Conservation (phyloP, 768 basidiomycete species). For the Neoboletus brunneissimus region DNA sequence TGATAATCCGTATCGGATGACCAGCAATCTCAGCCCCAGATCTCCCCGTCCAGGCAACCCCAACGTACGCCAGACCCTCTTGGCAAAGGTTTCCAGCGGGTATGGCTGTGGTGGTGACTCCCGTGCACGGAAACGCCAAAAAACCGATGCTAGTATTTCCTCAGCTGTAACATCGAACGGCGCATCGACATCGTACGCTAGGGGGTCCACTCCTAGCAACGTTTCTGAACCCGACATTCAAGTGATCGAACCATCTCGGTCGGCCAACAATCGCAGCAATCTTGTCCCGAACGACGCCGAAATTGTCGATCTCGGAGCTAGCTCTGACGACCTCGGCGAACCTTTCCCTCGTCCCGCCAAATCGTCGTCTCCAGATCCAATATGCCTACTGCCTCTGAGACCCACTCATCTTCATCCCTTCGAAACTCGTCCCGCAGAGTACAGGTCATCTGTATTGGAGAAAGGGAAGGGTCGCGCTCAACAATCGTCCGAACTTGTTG, state of each 20-base stretch:
- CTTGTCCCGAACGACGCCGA: constrained; percentile 15
- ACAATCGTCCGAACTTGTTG: constrained; percentile 7
- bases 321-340: constrained; percentile 24
- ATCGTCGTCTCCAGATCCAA: constrained; percentile 28
- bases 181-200: constrained; percentile 1
- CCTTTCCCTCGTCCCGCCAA: constrained; percentile 11
- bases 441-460: neutral
- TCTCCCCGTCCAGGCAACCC: constrained; percentile 20
- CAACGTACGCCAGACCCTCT: constrained; percentile 18
- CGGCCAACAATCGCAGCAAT: neutral
- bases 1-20: constrained; percentile 13
- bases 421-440: constrained; percentile 17
- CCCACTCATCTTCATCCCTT: constrained; percentile 21
- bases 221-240: constrained; percentile 25
- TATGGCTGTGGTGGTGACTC: neutral
- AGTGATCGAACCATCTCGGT: constrained; percentile 5
- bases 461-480: constrained; percentile 27
- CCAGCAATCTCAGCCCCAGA: neutral
- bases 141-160: constrained; percentile 5
- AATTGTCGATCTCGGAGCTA: constrained; percentile 16
- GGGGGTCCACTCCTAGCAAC: neutral
- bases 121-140: constrained; percentile 25
- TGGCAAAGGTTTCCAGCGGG: constrained; percentile 6
- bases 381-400: neutral
- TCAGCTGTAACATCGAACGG: neutral